phyloP scores from a whole-genome alignment of 345 rosid species.

The Arabidopsis thaliana region DNA sequence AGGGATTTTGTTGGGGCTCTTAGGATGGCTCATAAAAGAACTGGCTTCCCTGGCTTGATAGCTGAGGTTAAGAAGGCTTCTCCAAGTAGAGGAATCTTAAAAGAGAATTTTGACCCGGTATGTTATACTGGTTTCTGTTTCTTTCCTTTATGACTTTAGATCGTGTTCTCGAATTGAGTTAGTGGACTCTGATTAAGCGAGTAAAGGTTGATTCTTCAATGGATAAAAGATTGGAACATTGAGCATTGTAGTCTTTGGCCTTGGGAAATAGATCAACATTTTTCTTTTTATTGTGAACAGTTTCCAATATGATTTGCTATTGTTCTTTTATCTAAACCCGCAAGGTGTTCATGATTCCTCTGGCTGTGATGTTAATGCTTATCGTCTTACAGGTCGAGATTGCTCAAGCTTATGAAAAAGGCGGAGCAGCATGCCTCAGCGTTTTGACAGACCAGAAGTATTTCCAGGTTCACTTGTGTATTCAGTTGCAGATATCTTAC shows the following conservation, averaged over 20 bases:
- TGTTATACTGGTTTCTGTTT: slow-evolving; percentile 15
- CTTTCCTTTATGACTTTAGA: background rate
- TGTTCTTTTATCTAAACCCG: background rate
- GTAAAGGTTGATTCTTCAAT: slow-evolving; percentile 10
- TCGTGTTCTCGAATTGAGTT: background rate
- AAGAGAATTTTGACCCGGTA: slow-evolving; percentile 91
- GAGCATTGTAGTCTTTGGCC: slow-evolving; percentile 23
- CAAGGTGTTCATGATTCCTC: background rate
- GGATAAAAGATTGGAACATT: background rate
- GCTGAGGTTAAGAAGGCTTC: slow-evolving; percentile 99
- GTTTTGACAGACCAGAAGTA: slow-evolving; percentile 88
- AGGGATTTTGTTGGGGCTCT: slow-evolving; percentile 87
- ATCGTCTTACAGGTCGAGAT: slow-evolving; percentile 68
- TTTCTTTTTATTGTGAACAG: background rate
- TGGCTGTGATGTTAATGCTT: background rate
- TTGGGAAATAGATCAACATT: background rate
- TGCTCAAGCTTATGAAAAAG: slow-evolving; percentile 85
- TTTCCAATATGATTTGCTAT: background rate
- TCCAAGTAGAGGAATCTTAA: slow-evolving; percentile 87
- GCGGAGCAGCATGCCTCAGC: slow-evolving; percentile 97
- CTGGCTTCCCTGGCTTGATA: slow-evolving; percentile 92
- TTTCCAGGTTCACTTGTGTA: slow-evolving; percentile 60
- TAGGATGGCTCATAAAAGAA: slow-evolving; percentile 63
- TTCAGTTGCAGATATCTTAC: background rate
- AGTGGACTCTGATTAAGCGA: background rate